These are phyloP conservation scores for Ceratocystis lukuohia DNA, from an alignment of 2,329 filamentous ascomycete genomes.

Conservation along the genomic window DNA sequence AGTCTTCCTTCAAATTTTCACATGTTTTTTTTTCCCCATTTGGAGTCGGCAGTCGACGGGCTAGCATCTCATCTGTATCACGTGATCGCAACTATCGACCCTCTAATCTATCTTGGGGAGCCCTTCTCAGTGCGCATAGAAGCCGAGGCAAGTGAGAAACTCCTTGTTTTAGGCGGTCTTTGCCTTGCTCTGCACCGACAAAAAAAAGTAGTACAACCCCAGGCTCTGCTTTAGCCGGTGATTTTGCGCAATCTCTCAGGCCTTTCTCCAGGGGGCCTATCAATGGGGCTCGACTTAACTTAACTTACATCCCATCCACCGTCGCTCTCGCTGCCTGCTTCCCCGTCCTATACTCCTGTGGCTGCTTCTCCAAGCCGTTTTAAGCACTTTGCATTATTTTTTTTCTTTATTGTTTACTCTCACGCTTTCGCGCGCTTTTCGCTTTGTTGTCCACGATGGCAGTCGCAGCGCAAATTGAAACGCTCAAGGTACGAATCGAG, in stretches of 20 bases:
- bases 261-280: not conserved
- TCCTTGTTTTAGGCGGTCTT: not conserved
- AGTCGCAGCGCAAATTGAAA: conserved; percentile 12
- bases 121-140: not conserved
- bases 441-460: conserved; percentile 1
- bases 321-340: not conserved
- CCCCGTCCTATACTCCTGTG: too few species aligned
- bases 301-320: not conserved
- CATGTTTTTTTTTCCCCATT: not conserved
- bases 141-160: not conserved
- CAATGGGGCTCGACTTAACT: not conserved
- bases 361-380: not conserved
- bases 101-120: not conserved
- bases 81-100: not conserved
- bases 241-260: not conserved
- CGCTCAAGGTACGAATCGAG: conserved; percentile 11
- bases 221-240: not conserved
- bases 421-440: not conserved
- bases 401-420: not conserved
- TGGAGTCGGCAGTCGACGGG: not conserved
- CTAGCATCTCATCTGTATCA: not conserved
- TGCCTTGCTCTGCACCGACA: not conserved
- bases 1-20: not conserved
- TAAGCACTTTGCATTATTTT: not conserved
- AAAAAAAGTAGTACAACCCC: not conserved